These are phyloP conservation scores for Pichia scutulata DNA, from an alignment of 805 yeast species.

Conservation along the genomic window DNA sequence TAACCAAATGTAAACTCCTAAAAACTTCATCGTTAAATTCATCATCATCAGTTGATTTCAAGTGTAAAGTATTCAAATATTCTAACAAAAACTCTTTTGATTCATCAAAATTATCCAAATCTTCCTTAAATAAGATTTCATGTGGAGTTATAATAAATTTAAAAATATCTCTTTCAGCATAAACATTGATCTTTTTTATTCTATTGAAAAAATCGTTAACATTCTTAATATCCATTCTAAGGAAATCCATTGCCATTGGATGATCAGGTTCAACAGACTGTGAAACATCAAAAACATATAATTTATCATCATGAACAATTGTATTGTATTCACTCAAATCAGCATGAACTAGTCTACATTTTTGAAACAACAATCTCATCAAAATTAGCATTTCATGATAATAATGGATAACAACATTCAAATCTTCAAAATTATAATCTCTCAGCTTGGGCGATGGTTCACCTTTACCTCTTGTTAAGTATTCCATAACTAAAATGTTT, in stretches of 20 bases:
- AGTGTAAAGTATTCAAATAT: slow-evolving; percentile 45
- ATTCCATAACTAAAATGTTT: slow-evolving; percentile 94
- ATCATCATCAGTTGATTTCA: slow-evolving; percentile 43
- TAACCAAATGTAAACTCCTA: slow-evolving; percentile 67
- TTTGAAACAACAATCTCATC: slow-evolving; percentile 82
- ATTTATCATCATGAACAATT: slow-evolving; percentile 68
- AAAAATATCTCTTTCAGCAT: slow-evolving; percentile 77
- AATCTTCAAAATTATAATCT: slow-evolving; percentile 69
- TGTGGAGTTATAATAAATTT: slow-evolving; percentile 49
- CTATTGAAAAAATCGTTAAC: slow-evolving; percentile 80
- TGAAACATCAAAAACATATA: slow-evolving; percentile 91
- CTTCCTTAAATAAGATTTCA: slow-evolving; percentile 13
- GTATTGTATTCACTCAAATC: slow-evolving; percentile 93
- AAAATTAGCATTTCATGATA: slow-evolving; percentile 76
- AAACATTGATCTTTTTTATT: slow-evolving; percentile 63
- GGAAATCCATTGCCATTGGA: slow-evolving; percentile 90
- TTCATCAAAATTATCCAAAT: slow-evolving; percentile 25
- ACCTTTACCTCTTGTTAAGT: slow-evolving; percentile 67
- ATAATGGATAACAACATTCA: slow-evolving; percentile 55
- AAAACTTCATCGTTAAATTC: slow-evolving; percentile 81
- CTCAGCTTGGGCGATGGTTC: slow-evolving; percentile 86
- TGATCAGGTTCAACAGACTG: slow-evolving; percentile 98
- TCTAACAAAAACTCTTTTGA: slow-evolving; percentile 34
- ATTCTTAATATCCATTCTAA: slow-evolving; percentile 96
- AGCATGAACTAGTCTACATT: slow-evolving; percentile 89